Percentiles rank a stretch among this genome's conserved stretches.
phyloP scores from a whole-genome alignment of 306 rosid species.

The Morella rubra region DNA sequence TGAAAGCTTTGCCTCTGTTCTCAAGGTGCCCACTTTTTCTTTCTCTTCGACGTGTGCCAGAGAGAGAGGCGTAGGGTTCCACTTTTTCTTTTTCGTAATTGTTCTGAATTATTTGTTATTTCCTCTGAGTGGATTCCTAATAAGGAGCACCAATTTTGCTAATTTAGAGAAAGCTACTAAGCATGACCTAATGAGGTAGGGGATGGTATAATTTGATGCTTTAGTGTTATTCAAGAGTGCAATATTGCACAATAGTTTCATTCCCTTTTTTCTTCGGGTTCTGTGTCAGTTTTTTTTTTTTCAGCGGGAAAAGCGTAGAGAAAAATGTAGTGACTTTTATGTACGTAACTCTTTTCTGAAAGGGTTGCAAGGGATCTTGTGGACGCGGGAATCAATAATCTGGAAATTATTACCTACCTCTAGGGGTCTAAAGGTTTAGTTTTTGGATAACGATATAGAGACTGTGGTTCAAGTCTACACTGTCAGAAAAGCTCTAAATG shows the following conservation, averaged over 20 bases:
- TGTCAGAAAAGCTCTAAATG: not conserved
- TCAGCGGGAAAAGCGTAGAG: not conserved
- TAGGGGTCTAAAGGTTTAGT: not conserved
- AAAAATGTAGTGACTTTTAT: not conserved
- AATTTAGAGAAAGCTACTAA: not conserved
- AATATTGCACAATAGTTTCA: not conserved
- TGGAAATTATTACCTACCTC: not conserved
- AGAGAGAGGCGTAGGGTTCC: not conserved
- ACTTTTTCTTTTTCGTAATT: not conserved
- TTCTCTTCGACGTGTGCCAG: not conserved
- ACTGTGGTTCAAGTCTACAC: not conserved
- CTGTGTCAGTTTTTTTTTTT: not conserved
- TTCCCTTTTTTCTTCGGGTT: not conserved
- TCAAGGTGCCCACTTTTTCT: constrained; percentile 49
- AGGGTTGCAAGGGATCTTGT: not conserved
- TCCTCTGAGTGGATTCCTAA: not conserved
- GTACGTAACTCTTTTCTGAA: not conserved
- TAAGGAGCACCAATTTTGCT: not conserved
- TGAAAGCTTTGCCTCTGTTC: constrained; percentile 83
- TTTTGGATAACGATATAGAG: not conserved
- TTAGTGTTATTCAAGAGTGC: not conserved
- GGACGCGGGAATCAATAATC: not conserved
- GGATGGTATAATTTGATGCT: not conserved
- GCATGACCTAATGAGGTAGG: not conserved
- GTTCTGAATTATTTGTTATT: not conserved